Conservation (phyloP, 352 stramenopile species). For the Phytophthora ohioensis region DNA sequence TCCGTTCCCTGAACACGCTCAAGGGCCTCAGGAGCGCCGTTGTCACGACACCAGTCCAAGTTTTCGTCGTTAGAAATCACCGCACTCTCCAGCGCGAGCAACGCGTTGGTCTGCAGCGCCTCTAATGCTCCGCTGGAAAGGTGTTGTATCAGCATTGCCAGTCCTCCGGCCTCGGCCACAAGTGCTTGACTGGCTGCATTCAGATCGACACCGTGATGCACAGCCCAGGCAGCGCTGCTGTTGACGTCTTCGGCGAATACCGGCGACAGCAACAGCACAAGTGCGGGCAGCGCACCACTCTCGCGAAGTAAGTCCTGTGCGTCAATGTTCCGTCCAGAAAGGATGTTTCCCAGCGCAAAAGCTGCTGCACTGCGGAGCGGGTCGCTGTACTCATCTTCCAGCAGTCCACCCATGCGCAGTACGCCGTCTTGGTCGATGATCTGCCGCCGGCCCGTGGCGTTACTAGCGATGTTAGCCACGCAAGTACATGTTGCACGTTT, state of each 20-base stretch:
- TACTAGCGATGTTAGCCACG: slow-evolving; percentile 63
- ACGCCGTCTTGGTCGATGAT: slow-evolving; percentile 62
- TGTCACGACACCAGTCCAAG: slow-evolving; percentile 51
- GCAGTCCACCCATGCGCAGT: slow-evolving; percentile 50
- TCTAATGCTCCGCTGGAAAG: slow-evolving; percentile 46
- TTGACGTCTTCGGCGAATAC: slow-evolving; percentile 73
- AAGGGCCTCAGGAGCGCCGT: slow-evolving; percentile 50
- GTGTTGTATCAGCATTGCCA: slow-evolving; percentile 69
- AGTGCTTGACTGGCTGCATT: slow-evolving; percentile 73
- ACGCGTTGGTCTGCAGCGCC: slow-evolving; percentile 71
- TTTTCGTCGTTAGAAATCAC: slow-evolving; percentile 62
- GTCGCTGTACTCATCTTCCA: slow-evolving; percentile 65
- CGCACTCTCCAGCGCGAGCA: slow-evolving; percentile 71
- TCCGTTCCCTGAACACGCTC: slow-evolving; percentile 53
- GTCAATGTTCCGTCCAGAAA: slow-evolving; percentile 64
- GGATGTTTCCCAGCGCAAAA: slow-evolving; percentile 75
- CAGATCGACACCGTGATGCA: slow-evolving; percentile 72
- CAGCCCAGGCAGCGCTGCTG: slow-evolving; percentile 77
- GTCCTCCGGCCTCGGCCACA: slow-evolving; percentile 63
- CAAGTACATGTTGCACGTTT: slow-evolving; percentile 62
- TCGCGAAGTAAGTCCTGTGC: slow-evolving; percentile 69
- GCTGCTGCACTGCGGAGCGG: slow-evolving; percentile 60
- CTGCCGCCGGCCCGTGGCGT: slow-evolving; percentile 45
- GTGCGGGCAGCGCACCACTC: slow-evolving; percentile 58
- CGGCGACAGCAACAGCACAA: slow-evolving; percentile 72